phyloP scores from a whole-genome alignment of 2,329 filamentous ascomycete species.

The Ilyonectria sp. region DNA sequence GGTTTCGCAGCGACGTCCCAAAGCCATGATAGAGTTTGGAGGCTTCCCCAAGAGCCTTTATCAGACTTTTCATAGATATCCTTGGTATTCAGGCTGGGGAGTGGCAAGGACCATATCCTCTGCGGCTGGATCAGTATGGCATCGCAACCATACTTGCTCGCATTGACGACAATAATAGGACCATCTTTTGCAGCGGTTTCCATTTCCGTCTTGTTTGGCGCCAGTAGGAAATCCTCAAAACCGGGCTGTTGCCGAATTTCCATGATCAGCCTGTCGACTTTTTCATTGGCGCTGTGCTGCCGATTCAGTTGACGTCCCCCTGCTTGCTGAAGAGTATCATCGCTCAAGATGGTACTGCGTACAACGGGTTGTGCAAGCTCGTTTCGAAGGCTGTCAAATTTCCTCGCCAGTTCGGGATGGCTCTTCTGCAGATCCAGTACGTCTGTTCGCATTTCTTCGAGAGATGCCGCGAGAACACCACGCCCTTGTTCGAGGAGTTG shows the following conservation, averaged over 20 bases:
- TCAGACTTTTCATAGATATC: neutral
- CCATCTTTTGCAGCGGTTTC: neutral
- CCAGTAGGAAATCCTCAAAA: neutral
- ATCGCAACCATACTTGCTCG: neutral
- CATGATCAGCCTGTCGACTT: neutral
- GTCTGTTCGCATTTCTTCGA: slow-evolving; percentile 19
- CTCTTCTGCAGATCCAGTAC: neutral
- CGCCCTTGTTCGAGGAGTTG: slow-evolving; percentile 23
- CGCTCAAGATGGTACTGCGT: neutral
- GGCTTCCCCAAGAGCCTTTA: neutral
- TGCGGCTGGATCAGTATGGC: neutral
- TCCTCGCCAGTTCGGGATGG: slow-evolving; percentile 4
- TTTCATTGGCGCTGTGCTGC: neutral
- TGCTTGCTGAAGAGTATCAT: neutral
- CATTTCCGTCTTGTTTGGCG: neutral
- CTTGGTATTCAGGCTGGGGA: neutral
- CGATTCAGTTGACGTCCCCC: neutral
- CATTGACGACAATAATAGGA: neutral
- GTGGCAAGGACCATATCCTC: neutral
- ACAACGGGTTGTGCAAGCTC: neutral
- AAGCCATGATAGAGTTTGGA: slow-evolving; percentile 49
- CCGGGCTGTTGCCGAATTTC: neutral
- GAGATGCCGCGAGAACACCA: slow-evolving; percentile 14
- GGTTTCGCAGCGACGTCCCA: slow-evolving; percentile 48
- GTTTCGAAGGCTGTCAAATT: neutral